Base-by-base conservation (phyloP, 495 filamentous ascomycete species). In the Bacidia gigantensis region DNA sequence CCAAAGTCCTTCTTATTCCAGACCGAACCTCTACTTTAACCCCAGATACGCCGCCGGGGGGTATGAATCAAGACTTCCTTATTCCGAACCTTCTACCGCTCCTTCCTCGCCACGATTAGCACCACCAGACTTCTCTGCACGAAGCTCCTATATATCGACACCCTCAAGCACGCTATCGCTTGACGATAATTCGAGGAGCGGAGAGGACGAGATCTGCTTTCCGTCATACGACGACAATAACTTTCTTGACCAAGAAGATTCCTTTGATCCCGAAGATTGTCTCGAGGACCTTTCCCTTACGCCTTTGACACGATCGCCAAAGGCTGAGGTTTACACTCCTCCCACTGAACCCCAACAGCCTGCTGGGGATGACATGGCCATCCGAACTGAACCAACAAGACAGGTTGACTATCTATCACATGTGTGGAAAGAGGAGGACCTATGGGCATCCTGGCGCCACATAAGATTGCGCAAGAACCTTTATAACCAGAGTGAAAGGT, bases 381-480 rank as follows among this genome's bases (percentile, higher is more conserved):
- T 95, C 23, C 74, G 80, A 53, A 72, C 72, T 21, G 82, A 87
- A 58, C 92, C 92, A 22, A 89, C 87, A 11, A 73, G 86, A 26
- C 92, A 97, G 69, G 92, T 97, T 32, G 92, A 98, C 67, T 98
- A 98, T 63, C 74, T 98, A 3, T 94, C 90, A 29, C 86, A 98
- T 60, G 79, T 90, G 50, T 98, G 92, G 92, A 79, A 77, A 40
- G 90, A 97, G 68, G 90, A 96, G 66, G 92, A 98, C 66, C 93
- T 98, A 11, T 98, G 92, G 92, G 77, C 86, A 12, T 96, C 90
- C 2, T 98, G 92, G 92, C 80, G 87, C 53, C 87, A 90, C 67
- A 87, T 98, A 58, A 81, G 89, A 38, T 76, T 81, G 11, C 84
- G 83, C 55, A 75, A 81, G 61, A 79, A 78, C 24, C 74, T 84